Evolutionary conservation across 1,284 basidiomycete genomes (phyloP).

Genomic region (Boletus albobrunnescens): DNA sequence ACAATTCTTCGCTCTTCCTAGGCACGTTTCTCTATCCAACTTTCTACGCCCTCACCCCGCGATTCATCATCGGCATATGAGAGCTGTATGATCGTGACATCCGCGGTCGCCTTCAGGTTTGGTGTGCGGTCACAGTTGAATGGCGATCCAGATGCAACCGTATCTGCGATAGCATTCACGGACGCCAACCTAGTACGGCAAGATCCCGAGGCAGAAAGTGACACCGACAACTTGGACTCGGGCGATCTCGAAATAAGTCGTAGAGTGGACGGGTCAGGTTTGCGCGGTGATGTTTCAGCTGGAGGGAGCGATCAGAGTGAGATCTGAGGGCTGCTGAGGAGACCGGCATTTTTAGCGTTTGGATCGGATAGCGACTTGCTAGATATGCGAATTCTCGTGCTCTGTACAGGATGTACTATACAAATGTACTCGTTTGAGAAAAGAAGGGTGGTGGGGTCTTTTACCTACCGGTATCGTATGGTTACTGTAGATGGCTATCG

Average conservation of each 20-base stretch:
- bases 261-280: not conserved
- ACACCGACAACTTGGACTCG: not conserved
- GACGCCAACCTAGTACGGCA: not conserved
- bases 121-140: not conserved
- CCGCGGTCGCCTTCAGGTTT: not conserved
- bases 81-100: not conserved
- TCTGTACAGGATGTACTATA: not conserved
- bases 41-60: not conserved
- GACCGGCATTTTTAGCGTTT: no score
- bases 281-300: not conserved
- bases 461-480: no score
- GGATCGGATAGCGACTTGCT: no score
- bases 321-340: not conserved
- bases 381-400: no score
- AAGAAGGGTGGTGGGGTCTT: no score
- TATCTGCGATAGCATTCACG: not conserved
- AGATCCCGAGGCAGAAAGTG: not conserved
- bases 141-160: not conserved
- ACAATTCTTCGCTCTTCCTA: not conserved
- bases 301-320: not conserved
- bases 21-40: not conserved
- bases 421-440: no score
- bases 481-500: no score
- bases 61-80: slow-evolving; percentile 2
- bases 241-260: not conserved